These are phyloP conservation scores for Diaporthe caulivora DNA, from an alignment of 2,329 filamentous ascomycete species.

Conservation along the genomic window DNA sequence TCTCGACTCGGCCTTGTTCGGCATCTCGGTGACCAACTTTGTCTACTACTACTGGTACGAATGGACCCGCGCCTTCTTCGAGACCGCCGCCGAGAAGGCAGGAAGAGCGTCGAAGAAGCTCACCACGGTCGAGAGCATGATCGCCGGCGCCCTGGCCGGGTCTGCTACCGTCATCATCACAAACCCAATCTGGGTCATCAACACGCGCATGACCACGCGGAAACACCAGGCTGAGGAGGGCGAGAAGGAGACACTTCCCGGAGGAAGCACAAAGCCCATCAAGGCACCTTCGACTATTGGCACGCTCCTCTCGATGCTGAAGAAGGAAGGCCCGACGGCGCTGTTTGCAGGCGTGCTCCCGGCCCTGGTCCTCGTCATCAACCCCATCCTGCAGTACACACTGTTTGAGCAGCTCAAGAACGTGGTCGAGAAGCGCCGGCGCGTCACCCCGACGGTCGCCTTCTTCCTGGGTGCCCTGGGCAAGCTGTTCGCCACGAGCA, in stretches of 20 bases:
- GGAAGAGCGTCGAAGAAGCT: constrained; percentile 84
- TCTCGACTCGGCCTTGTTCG: constrained; percentile 93
- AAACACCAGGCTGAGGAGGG: constrained; percentile 61
- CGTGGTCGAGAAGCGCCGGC: constrained; percentile 74
- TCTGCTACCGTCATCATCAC: constrained; percentile 95
- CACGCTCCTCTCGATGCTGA: constrained; percentile 84
- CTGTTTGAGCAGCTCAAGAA: constrained; percentile 99
- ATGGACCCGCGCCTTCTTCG: constrained; percentile 92
- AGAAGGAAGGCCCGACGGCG: constrained; percentile 84
- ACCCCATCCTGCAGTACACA: constrained; percentile 98
- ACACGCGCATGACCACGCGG: constrained; percentile 96
- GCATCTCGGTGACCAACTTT: constrained; percentile 98
- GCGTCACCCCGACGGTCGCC: constrained; percentile 84
- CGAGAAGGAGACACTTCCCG: constrained; percentile 46
- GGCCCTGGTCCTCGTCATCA: constrained; percentile 93
- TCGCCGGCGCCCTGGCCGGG: constrained; percentile 92
- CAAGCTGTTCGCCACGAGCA: constrained; percentile 92
- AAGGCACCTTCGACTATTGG: constrained; percentile 76
- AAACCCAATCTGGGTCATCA: constrained; percentile 99
- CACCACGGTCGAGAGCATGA: constrained; percentile 93
- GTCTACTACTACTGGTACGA: constrained; percentile 99
- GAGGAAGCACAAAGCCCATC: constrained; percentile 51
- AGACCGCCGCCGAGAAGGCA: constrained; percentile 78
- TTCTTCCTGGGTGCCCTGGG: constrained; percentile 93
- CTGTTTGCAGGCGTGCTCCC: constrained; percentile 95